These are phyloP conservation scores for Sistotremastrum suecicum DNA, from an alignment of 768 basidiomycete species.

Conservation along the genomic window DNA sequence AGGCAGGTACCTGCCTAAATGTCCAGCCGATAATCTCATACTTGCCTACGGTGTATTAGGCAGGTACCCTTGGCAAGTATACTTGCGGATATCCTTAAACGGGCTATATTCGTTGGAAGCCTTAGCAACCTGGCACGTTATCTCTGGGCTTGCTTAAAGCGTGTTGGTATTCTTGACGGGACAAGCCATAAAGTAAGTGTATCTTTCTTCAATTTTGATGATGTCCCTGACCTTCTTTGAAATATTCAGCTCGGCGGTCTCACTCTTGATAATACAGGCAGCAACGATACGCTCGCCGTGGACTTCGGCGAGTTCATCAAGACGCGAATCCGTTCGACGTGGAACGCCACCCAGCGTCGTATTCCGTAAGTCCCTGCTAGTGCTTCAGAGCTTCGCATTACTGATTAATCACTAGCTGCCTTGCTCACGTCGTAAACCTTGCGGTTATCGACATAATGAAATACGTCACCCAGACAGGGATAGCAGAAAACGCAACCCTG, in stretches of 20 bases:
- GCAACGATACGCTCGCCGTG: slow-evolving; percentile 12
- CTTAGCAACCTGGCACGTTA: slow-evolving; percentile 18
- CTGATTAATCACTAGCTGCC: slow-evolving; percentile 10
- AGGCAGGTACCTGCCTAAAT: too few relatives aligned
- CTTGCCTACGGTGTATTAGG: too few relatives aligned
- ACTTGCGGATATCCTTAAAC: too few relatives aligned
- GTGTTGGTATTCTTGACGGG: slow-evolving; percentile 12
- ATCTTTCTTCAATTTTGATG: too few relatives aligned
- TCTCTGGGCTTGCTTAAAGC: slow-evolving; percentile 13
- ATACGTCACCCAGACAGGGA: slow-evolving; percentile 16
- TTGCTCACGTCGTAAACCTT: slow-evolving; percentile 19
- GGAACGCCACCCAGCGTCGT: slow-evolving; percentile 10
- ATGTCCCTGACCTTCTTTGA: background rate
- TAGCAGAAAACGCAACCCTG: slow-evolving; percentile 13
- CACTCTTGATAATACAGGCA: slow-evolving; percentile 14
- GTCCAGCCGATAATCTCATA: too few relatives aligned
- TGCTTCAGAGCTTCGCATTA: background rate
- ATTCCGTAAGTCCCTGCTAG: slow-evolving; percentile 10
- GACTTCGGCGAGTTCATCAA: slow-evolving; percentile 9
- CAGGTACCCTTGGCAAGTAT: too few relatives aligned
- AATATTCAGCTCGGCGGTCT: slow-evolving; percentile 10
- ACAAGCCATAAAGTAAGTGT: slow-evolving; percentile 13
- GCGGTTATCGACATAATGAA: slow-evolving; percentile 15
- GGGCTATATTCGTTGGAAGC: too few relatives aligned
- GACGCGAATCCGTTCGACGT: slow-evolving; percentile 2